These are phyloP conservation scores for Codiaeum variegatum DNA, from an alignment of 441 rosid genomes.

Conservation along the genomic window DNA sequence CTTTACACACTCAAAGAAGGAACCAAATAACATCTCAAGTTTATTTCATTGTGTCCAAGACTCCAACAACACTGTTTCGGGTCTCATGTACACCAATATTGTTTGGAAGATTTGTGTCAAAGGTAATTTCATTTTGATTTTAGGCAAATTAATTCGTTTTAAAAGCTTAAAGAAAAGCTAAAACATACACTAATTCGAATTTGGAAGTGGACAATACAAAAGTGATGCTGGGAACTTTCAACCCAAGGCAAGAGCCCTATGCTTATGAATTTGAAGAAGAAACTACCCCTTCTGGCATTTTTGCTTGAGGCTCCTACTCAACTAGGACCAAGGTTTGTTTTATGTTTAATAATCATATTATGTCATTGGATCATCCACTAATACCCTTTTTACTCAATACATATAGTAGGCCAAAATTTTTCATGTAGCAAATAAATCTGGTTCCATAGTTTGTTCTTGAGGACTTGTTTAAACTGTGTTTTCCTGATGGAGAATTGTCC, in stretches of 20 bases:
- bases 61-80: conserved; percentile 70
- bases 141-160: neutral
- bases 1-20: conserved; percentile 82
- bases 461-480: conserved; percentile 2
- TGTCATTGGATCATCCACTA: no score
- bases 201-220: conserved; percentile 52
- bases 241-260: conserved; percentile 59
- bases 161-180: neutral
- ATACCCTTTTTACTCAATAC: no score
- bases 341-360: neutral
- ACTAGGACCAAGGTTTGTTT: conserved; percentile 58
- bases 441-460: conserved; percentile 9
- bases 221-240: conserved; percentile 77
- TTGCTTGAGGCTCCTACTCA: conserved; percentile 68
- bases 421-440: no score
- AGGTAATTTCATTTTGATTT: conserved; percentile 30
- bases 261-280: conserved; percentile 31
- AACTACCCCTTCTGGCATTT: conserved; percentile 66
- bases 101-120: conserved; percentile 70
- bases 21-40: conserved; percentile 54
- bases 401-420: no score
- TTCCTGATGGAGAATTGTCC: neutral
- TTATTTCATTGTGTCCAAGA: conserved; percentile 56
- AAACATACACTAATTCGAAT: neutral
- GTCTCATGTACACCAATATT: conserved; percentile 65